Conservation (phyloP, 2,329 filamentous ascomycete species). For the Arthrinium puccinioides region DNA sequence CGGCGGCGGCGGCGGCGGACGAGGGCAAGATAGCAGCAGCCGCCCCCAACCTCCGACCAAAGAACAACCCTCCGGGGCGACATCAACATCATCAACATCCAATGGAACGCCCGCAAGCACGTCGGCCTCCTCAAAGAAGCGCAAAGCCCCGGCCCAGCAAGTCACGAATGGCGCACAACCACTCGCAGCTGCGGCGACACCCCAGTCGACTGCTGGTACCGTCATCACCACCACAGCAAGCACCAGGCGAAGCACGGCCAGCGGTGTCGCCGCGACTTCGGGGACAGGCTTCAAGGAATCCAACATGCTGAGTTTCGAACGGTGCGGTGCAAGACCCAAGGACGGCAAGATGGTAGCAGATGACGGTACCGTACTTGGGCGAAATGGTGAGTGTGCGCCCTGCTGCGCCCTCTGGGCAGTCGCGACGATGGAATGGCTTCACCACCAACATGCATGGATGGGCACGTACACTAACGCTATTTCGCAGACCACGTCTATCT, state of each 20-base stretch:
- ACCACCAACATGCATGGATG: background rate
- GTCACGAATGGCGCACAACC: constrained; percentile 16
- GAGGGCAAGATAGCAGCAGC: no score
- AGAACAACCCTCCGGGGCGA: no score
- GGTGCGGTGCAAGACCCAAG: constrained; percentile 59
- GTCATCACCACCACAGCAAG: constrained; percentile 17
- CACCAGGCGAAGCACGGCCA: constrained; percentile 16
- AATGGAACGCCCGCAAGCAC: constrained; percentile 12
- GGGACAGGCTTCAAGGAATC: constrained; percentile 50
- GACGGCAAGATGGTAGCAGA: constrained; percentile 79
- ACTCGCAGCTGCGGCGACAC: constrained; percentile 8
- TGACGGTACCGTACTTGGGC: constrained; percentile 74
- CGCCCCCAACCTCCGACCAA: constrained; percentile 16
- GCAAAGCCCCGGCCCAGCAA: constrained; percentile 60
- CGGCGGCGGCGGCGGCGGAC: no score
- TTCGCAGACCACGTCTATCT: constrained; percentile 75
- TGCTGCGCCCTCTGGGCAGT: no score
- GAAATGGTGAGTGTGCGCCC: constrained; percentile 67
- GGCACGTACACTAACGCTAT: constrained; percentile 11
- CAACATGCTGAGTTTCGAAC: constrained; percentile 86
- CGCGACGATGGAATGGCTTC: no score
- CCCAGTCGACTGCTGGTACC: constrained; percentile 16
- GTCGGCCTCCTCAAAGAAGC: constrained; percentile 60
- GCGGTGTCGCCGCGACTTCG: constrained; percentile 10
- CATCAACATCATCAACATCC: constrained; percentile 15